Percentiles rank a stretch among this genome's conserved stretches.
phyloP scores from a whole-genome alignment of 345 rosid species.

The Ceriops decandra region DNA sequence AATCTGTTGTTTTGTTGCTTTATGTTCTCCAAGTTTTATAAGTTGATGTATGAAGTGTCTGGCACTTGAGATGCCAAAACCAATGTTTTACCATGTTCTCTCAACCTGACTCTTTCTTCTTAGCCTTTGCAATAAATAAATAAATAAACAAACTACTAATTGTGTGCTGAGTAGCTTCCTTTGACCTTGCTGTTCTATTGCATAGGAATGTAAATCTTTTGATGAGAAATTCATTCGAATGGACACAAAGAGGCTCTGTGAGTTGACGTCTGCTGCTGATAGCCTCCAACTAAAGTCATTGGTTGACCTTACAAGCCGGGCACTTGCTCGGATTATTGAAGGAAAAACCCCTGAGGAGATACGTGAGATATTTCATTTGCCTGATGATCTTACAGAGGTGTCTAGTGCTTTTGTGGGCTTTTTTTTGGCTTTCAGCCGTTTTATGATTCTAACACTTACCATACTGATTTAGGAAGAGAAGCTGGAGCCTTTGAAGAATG shows the following conservation, averaged over 20 bases:
- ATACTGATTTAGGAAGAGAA: constrained; percentile 70
- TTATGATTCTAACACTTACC: constrained; percentile 6
- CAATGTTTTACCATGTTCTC: background rate
- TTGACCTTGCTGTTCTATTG: background rate
- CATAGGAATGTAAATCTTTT: constrained; percentile 73
- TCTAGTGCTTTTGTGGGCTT: constrained; percentile 18
- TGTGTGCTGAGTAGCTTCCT: background rate
- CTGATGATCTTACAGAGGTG: constrained; percentile 97
- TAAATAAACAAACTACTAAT: background rate
- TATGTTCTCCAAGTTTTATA: background rate
- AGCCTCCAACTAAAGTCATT: constrained; percentile 86
- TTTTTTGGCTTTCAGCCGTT: background rate
- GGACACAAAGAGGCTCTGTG: constrained; percentile 89
- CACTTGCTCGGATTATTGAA: constrained; percentile 81
- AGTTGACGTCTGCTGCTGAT: constrained; percentile 90
- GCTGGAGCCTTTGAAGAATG: constrained; percentile 82
- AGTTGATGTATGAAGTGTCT: background rate
- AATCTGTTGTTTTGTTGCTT: background rate
- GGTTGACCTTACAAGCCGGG: constrained; percentile 88
- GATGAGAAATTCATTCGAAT: constrained; percentile 82
- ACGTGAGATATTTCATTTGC: constrained; percentile 90
- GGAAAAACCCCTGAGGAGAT: constrained; percentile 90
- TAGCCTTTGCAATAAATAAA: background rate
- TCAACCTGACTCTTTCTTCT: background rate
- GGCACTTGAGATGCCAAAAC: background rate